Percentiles rank a stretch among this genome's conserved stretches.
phyloP scores from a whole-genome alignment of 306 rosid genomes.

The Pyrus pyrifolia region DNA sequence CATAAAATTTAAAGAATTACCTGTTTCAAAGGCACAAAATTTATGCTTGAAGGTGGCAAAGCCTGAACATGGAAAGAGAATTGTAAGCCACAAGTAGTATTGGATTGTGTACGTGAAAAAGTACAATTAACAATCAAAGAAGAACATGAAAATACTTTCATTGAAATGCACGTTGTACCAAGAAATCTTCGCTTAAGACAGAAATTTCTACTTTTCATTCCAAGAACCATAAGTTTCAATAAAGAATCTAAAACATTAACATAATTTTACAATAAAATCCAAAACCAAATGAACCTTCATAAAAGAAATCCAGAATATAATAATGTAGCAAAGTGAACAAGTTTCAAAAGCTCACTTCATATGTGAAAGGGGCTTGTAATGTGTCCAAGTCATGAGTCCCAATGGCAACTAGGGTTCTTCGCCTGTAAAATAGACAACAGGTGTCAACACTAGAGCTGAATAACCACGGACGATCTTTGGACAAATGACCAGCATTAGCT shows the following conservation, averaged over 20 bases:
- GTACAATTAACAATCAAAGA: neutral
- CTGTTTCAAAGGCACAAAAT: slow-evolving; percentile 83
- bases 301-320: slow-evolving; percentile 6
- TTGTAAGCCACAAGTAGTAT: slow-evolving; percentile 10
- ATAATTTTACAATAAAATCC: neutral
- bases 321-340: neutral
- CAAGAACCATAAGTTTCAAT: neutral
- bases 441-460: slow-evolving; percentile 11
- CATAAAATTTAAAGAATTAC: slow-evolving; percentile 21
- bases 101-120: neutral
- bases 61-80: slow-evolving; percentile 50
- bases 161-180: neutral
- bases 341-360: slow-evolving; percentile 58
- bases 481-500: neutral
- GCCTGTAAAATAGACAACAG: slow-evolving; percentile 30
- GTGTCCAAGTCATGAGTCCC: slow-evolving; percentile 96
- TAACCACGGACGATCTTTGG: neutral
- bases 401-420: slow-evolving; percentile 92
- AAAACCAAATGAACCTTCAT: neutral
- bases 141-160: neutral
- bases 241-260: neutral
- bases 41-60: slow-evolving; percentile 69
- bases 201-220: neutral
- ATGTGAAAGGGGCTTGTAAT: slow-evolving; percentile 73
- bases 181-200: neutral